Base-by-base conservation (phyloP, 805 yeast species). In the Saccharomycopsis sp. region DNA sequence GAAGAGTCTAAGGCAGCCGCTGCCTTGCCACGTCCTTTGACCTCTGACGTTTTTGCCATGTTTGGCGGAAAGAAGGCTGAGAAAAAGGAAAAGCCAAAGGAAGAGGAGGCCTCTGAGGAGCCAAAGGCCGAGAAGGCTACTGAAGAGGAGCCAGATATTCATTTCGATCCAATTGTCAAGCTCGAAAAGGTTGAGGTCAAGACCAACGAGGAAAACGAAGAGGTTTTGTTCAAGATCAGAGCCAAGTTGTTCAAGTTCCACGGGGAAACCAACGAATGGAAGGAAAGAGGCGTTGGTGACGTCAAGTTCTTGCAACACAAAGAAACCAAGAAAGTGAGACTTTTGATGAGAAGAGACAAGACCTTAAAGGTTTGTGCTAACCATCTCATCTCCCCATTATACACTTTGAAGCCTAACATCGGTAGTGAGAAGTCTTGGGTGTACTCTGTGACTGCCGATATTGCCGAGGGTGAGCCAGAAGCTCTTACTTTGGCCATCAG, bases 341-440 rank as follows among this genome's bases (percentile, higher is more conserved):
- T 94, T 64, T 79, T 94, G 70, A 94, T 94, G 99, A 90, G 99
- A 83, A 90, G 99, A 79, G 99, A 94, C 78, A 92, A 92, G 80
- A 94, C 98, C 57, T 82, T 94, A 71, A 94, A 94, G 81, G 87
- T 94, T 69, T 94, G 99, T 75, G 99, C 99, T 67, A 94, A 94
- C 79, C 99, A 94, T 75, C 83, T 83, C 75, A 83, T 89, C 71
- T 75, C 88, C 51, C 84, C 92, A 62, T 96, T 87, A 65, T 89
- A 87, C 75, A 81, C 75, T 64, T 82, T 94, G 72, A 88, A 83
- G 71, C 90, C 97, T 67, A 94, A 94, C 71, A 91, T 94, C 64
- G 98, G 99, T 54, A 85, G 94, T 61, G 99, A 94, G 73, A 87
- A 97, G 79, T 90, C 97, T 40, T 94, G 99, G 99, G 98, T 94